Evolutionary conservation across 208 protist species (phyloP), one percentile per base, ranked within the genome.

Genomic region (Leishmania lainsoni): DNA sequence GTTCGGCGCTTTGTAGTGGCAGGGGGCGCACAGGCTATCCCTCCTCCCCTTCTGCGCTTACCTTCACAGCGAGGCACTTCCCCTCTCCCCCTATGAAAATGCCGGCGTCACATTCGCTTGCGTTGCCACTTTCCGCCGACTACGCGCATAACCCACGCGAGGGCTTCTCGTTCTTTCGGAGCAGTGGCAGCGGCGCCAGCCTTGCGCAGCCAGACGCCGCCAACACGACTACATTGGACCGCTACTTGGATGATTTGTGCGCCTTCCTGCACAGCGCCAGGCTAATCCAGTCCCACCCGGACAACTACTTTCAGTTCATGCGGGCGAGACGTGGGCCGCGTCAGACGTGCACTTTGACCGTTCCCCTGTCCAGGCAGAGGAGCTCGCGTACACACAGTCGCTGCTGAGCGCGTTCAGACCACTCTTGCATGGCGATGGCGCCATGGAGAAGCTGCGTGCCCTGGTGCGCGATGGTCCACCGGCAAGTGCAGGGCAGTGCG

Each of bases 281-380:
- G n/a, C 84, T 96, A 5, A 90, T 97, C 69, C 93, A 96, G 69
- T 78, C 87, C 17, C 92, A 96, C 84, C 93, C 94, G 4, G 91
- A 96, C 17, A 86, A 94, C 68, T 97, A 90, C 78, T 96, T 97
- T 54, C 73, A 89, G 54, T 89, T 91, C 68, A 76, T 93, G 49
- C 81, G 71, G 68, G 86, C 70, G 74, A 78, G 69, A 52, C 81
- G 85, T 86, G 76, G 80, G 61, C 71, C 20, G 71, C 10, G 35
- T 82, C 79, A 5, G 42, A 61, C 1, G 32, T 42, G 52, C 91
- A 93, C 71, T 74, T 93, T 10, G 92, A 93, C 79, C 81, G 86
- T 32, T 87, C 75, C 8, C 48, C 79, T 12, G 89, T 95, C 3
- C 79, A 84, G 5, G 10, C 80, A 26, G 85, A 82, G 56, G 94